Conservation (phyloP, 768 basidiomycete species). For the Clathrus columnatus region DNA sequence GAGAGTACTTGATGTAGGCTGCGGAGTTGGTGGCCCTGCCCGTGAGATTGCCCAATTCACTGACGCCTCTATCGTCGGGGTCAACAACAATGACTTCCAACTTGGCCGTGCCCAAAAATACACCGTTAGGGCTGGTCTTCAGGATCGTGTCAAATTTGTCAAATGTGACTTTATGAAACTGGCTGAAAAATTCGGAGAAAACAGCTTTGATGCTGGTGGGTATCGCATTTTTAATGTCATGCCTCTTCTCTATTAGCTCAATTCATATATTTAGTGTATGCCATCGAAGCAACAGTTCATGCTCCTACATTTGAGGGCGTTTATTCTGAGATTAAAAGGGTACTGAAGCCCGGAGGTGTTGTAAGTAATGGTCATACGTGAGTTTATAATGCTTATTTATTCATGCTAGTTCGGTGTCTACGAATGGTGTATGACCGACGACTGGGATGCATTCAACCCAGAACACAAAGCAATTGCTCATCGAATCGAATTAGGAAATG, state of each 20-base stretch:
- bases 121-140: slow-evolving; percentile 66
- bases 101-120: slow-evolving; percentile 78
- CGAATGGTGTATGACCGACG: slow-evolving; percentile 98
- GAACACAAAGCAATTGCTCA: slow-evolving; percentile 87
- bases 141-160: slow-evolving; percentile 69
- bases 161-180: slow-evolving; percentile 98
- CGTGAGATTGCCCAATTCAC: slow-evolving; percentile 90
- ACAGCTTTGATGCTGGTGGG: slow-evolving; percentile 88
- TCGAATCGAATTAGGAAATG: slow-evolving; percentile 88
- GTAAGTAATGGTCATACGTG: no score
- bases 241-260: neutral
- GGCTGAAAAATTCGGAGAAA: slow-evolving; percentile 82
- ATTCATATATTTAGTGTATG: slow-evolving; percentile 54
- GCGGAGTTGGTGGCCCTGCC: slow-evolving; percentile 96
- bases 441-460: slow-evolving; percentile 79
- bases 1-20: slow-evolving; percentile 96
- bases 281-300: slow-evolving; percentile 96
- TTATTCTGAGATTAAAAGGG: slow-evolving; percentile 86
- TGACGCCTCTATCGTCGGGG: slow-evolving; percentile 72
- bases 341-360: slow-evolving; percentile 91
- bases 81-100: slow-evolving; percentile 98
- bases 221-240: slow-evolving; percentile 9
- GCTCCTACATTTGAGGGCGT: slow-evolving; percentile 95
- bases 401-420: slow-evolving; percentile 81
- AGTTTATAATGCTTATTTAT: neutral